Conservation (phyloP, 345 rosid species). For the Salix exigua region DNA sequence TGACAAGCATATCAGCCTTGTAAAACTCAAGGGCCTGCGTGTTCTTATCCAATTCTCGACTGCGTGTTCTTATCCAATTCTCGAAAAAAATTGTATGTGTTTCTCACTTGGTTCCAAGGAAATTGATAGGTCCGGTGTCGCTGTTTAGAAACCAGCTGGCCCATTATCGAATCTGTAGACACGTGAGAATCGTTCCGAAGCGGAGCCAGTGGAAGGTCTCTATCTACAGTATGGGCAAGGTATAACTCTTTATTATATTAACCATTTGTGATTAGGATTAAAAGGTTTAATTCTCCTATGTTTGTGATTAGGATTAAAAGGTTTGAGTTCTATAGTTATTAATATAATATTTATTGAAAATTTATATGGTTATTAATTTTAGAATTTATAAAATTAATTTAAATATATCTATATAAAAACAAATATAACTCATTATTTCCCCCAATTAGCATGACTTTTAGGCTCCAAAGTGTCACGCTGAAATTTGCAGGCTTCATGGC, state of each 20-base stretch:
- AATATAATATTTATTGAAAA: too few relatives aligned
- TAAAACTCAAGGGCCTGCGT: too few relatives aligned
- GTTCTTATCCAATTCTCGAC: not conserved
- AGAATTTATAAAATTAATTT: too few relatives aligned
- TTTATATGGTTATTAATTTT: too few relatives aligned
- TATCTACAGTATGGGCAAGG: not conserved
- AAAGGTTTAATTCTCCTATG: too few relatives aligned
- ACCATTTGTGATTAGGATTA: too few relatives aligned
- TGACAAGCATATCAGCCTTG: not conserved
- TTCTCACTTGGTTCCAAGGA: not conserved
- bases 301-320: too few relatives aligned
- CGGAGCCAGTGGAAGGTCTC: not conserved
- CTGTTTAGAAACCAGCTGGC: not conserved
- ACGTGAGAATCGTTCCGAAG: not conserved
- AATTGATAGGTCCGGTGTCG: not conserved
- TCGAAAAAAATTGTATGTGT: not conserved
- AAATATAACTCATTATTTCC: not conserved
- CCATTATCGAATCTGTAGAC: not conserved
- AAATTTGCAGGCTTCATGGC: not conserved
- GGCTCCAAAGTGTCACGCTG: not conserved
- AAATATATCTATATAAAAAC: too few relatives aligned
- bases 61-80: not conserved
- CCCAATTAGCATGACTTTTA: not conserved
- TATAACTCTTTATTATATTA: too few relatives aligned
- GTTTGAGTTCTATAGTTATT: too few relatives aligned